phyloP scores from a whole-genome alignment of 129 eudicot species.

The Daucus carota region DH1_v3.0 NC_030387.2:39825001-39825500 shows the following conservation, averaged over 20 bases:
- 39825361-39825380: slow-evolving; percentile 96
- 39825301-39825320: slow-evolving; percentile 67
- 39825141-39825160: slow-evolving; percentile 72
- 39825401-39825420: slow-evolving; percentile 72
- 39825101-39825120: slow-evolving; percentile 51
- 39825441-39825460: slow-evolving; percentile 59
- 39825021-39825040: slow-evolving; percentile 62
- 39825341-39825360: slow-evolving; percentile 67
- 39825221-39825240: slow-evolving; percentile 68
- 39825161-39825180: slow-evolving; percentile 79
- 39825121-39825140: slow-evolving; percentile 60
- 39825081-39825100: slow-evolving; percentile 82
- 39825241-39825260: slow-evolving; percentile 62
- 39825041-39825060: slow-evolving; percentile 66
- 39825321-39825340: slow-evolving; percentile 79
- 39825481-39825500: slow-evolving; percentile 79
- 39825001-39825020: slow-evolving; percentile 81
- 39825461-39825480: slow-evolving; percentile 60
- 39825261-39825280: slow-evolving; percentile 61
- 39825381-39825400: slow-evolving; percentile 81
- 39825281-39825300: slow-evolving; percentile 67
- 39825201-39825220: slow-evolving; percentile 79
- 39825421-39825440: slow-evolving; percentile 75
- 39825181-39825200: slow-evolving; percentile 63
- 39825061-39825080: slow-evolving; percentile 72